Percentiles rank a stretch among this genome's conserved stretches.
These are phyloP conservation scores for Iodosphaeria phyllophila DNA, from an alignment of 2,329 filamentous ascomycete species.

Conservation along the genomic window DNA sequence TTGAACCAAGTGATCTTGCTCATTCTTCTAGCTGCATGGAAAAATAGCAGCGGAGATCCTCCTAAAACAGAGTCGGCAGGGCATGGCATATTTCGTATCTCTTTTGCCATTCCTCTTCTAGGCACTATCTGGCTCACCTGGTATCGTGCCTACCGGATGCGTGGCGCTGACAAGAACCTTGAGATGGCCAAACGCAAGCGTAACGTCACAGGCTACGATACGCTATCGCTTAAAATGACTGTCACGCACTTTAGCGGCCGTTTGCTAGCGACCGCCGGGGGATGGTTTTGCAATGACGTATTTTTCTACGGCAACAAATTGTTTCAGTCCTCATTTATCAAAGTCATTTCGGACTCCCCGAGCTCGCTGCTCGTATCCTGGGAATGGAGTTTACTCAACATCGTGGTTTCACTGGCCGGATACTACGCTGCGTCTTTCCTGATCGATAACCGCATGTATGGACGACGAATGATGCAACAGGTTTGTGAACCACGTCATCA, in stretches of 20 bases:
- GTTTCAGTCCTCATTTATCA: slow-evolving; percentile 83
- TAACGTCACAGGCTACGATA: slow-evolving; percentile 81
- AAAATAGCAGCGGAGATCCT: slow-evolving; percentile 54
- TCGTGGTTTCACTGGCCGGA: slow-evolving; percentile 65
- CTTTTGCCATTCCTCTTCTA: slow-evolving; percentile 76
- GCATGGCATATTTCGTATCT: slow-evolving; percentile 84
- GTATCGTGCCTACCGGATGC: slow-evolving; percentile 93
- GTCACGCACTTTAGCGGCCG: slow-evolving; percentile 73
- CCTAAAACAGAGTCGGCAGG: slow-evolving; percentile 63
- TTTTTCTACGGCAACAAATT: slow-evolving; percentile 99
- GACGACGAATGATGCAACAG: slow-evolving; percentile 91
- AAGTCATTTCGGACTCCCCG: slow-evolving; percentile 51
- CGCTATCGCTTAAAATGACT: slow-evolving; percentile 62
- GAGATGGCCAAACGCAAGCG: slow-evolving; percentile 66
- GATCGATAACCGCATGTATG: slow-evolving; percentile 93
- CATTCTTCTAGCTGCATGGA: slow-evolving; percentile 71
- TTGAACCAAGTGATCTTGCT: slow-evolving; percentile 86
- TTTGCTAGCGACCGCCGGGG: slow-evolving; percentile 66
- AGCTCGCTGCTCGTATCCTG: slow-evolving; percentile 67
- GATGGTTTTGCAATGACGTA: slow-evolving; percentile 93
- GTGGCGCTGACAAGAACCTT: slow-evolving; percentile 67
- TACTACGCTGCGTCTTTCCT: slow-evolving; percentile 82
- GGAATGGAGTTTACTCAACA: slow-evolving; percentile 87
- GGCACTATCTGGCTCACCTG: slow-evolving; percentile 91
- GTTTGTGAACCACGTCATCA: slow-evolving; percentile 3